Evolutionary conservation across 805 yeast genomes (phyloP), one percentile per base, ranked within the genome.

Genomic region (Kodamaea sagamina): DNA sequence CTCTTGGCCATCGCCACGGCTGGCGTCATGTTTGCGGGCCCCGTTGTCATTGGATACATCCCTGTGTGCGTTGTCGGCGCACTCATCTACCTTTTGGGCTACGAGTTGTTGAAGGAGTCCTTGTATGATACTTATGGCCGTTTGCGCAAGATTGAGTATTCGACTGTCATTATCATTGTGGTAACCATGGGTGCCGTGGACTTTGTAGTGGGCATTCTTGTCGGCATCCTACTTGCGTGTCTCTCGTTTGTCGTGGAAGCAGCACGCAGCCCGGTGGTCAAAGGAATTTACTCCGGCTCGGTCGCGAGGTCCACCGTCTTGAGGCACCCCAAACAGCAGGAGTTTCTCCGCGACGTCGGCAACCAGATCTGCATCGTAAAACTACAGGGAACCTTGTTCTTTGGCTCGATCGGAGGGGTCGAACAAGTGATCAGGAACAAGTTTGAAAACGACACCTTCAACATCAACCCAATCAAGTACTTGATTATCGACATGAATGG

Each of bases 11-110:
- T 78, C 3, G 92, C 90, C 1, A 93, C 99, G 0, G 77, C 78
- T 15, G 76, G 75, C 1, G 82, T 93, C 7, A 86, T 93, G 95
- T 56, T 86, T 19, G 78, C 82, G 6, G 99, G 99, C 0, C 97
- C 98, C 0, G 86, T 77, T 1, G 82, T 92, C n/a, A 88, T 93
- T 57, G 96, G 97, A 0, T 88, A 71, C 58, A 93, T 93, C 38
- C 99, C 99, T 0, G 88, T 93, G 11, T 86, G 96, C 67, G 97
- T 93, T 29, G 99, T 93, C 18, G 98, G 97, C 0, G 80, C 97
- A 0, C 76, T 93, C 46, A 93, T 93, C 50, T 93, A 86, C 63
- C 67, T 93, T 45, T 72, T 93, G 38, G 99, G 99, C 1, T 86
- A 92, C 59, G 99, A 93, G 61, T 70, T 93, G 41, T 62, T 93